Evolutionary conservation across 176 grass and related monocot genomes (phyloP), one percentile per base, ranked within the genome.

Genomic region (Triticum turgidum): DNA sequence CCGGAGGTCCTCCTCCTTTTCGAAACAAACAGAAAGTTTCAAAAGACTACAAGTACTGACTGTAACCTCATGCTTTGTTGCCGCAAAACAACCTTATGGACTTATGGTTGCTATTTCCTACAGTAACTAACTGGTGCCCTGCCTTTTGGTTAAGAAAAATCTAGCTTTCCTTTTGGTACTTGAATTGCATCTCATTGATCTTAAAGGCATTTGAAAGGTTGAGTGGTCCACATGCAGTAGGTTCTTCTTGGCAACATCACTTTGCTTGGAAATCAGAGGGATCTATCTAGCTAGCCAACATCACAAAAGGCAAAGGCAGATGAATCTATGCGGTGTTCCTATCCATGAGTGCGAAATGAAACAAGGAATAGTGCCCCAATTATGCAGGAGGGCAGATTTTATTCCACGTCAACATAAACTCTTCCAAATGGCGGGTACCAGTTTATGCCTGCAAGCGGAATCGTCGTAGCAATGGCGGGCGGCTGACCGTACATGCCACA

Each of bases 41-140:
- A 33, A 44, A 63, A 63, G 4, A 25, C 21, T 11, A 25, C 9
- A 4, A 3, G 22, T 12, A 63, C 22, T 64, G 61, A 20, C 52
- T 56, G 52, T 20, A 56, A 56, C 17, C 42, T 44, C 41, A 74
- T 9, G 73, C 33, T 22, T 34, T 44, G 34, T 64, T 65, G 59
- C 22, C 9, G 17, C 62, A 81, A 51, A 82, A 82, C 33, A 82
- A 5, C 65, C 80, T 70, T 82, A 82, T 34, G 15, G 54, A 44
- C 10, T 44, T 44, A 44, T 44, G 42, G 42, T 56, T 6, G 17
- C 52, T 56, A 56, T 51, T 51, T 15, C 13, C 47, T 51, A 51
- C 47, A 51, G 47, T 51, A 51, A 58, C 1, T 58, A 58, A 58
- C 18, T 8, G 2, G 18, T 58, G 17, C 17, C 54, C 54, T 58